Conservation (phyloP, 2,329 filamentous ascomycete species). For the Phialophora verrucosa region DNA sequence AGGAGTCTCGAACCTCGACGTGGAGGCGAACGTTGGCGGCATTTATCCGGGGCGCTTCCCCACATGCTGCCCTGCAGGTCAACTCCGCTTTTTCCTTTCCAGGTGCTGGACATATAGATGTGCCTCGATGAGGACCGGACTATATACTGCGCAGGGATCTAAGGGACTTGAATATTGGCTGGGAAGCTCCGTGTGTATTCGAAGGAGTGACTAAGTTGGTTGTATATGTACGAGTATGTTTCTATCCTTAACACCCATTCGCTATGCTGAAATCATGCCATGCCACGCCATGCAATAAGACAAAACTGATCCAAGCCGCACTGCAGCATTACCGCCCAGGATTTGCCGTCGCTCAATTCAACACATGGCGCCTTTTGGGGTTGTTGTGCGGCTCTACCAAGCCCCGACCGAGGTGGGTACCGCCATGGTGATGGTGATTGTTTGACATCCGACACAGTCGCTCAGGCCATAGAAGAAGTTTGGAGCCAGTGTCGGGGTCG, state of each 20-base stretch:
- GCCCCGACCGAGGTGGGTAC: constrained; percentile 34
- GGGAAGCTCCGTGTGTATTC: constrained; percentile 1
- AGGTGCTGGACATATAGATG: not conserved
- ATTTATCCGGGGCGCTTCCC: constrained; percentile 1
- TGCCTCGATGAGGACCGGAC: not conserved
- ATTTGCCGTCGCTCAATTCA: too few species aligned
- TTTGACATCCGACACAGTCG: constrained; percentile 19
- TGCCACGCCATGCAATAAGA: constrained; percentile 11
- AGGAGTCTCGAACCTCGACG: not conserved
- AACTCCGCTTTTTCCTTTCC: constrained; percentile 9
- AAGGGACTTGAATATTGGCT: not conserved
- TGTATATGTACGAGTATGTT: not conserved
- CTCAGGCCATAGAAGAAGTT: constrained; percentile 24
- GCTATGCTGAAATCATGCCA: constrained; percentile 10
- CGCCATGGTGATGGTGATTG: constrained; percentile 43
- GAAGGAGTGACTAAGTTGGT: constrained; percentile 15
- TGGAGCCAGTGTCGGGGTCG: constrained; percentile 20
- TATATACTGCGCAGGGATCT: too few species aligned
- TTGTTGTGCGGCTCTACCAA: constrained; percentile 2
- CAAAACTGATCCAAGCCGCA: not conserved
- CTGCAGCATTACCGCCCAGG: not conserved
- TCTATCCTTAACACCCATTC: not conserved
- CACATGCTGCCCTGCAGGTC: not conserved
- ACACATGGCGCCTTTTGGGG: not conserved
- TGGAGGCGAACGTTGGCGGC: not conserved